These are phyloP conservation scores for Candida sphagnicola DNA, from an alignment of 805 yeast genomes.

Conservation along the genomic window DNA sequence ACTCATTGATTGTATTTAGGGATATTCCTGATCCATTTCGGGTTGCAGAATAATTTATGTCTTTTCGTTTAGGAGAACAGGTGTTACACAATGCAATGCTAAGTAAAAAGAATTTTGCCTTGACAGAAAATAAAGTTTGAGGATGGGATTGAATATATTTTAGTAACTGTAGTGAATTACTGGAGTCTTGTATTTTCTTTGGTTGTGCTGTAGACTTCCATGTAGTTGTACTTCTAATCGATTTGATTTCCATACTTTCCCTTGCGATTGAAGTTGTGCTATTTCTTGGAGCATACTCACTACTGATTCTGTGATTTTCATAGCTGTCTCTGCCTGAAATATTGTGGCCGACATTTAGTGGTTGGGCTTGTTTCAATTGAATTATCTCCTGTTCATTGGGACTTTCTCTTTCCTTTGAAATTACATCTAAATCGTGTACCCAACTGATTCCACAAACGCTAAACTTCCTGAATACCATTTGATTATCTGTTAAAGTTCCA, in stretches of 20 bases:
- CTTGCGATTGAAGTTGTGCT: conserved; percentile 33
- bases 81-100: conserved; percentile 86
- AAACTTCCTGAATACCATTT: conserved; percentile 87
- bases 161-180: conserved; percentile 59
- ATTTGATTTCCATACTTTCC: conserved; percentile 26
- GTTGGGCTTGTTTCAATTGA: conserved; percentile 5
- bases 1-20: conserved; percentile 15
- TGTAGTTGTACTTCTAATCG: conserved; percentile 13
- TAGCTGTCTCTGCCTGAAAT: not conserved
- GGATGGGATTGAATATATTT: conserved; percentile 72
- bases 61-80: conserved; percentile 66
- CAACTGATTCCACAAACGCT: conserved; percentile 87
- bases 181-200: conserved; percentile 34
- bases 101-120: conserved; percentile 74
- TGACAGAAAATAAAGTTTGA: conserved; percentile 59
- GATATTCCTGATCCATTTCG: conserved; percentile 8
- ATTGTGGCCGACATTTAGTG: conserved; percentile 2
- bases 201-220: conserved; percentile 54
- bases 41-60: not conserved
- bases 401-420: conserved; percentile 11
- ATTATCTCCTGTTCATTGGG: conserved; percentile 7
- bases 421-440: conserved; percentile 69
- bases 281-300: conserved; percentile 13
- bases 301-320: not conserved
- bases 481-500: conserved; percentile 93